A percentile compares a stretch with the other conserved stretches of the same genome.
phyloP scores from a whole-genome alignment of 805 yeast genomes.

The Candida schatavii region DNA sequence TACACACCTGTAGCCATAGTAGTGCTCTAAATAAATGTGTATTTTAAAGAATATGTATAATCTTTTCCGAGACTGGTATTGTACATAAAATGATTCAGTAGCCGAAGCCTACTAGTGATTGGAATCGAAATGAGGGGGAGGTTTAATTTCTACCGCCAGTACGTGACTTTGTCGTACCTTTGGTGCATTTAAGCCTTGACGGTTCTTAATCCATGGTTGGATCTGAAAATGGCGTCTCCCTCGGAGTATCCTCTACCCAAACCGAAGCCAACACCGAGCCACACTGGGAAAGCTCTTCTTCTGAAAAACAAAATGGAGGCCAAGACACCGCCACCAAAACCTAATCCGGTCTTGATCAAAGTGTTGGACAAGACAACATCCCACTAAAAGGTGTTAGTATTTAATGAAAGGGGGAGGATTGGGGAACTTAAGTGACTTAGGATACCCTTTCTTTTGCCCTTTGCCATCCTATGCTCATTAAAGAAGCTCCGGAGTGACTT shows the following conservation, averaged over 20 bases:
- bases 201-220: conserved; percentile 70
- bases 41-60: too few relatives aligned
- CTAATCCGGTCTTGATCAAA: conserved; percentile 91
- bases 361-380: conserved; percentile 94
- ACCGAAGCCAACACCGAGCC: conserved; percentile 97
- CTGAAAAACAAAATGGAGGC: conserved; percentile 86
- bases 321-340: conserved; percentile 94
- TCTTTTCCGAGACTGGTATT: neutral
- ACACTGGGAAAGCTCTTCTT: conserved; percentile 96
- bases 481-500: too few relatives aligned
- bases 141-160: too few relatives aligned
- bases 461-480: too few relatives aligned
- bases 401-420: too few relatives aligned
- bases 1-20: too few relatives aligned
- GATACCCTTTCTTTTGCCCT: too few relatives aligned
- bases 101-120: neutral
- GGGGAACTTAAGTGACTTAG: too few relatives aligned
- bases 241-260: conserved; percentile 97
- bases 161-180: neutral
- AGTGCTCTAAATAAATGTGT: neutral
- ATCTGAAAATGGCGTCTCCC: conserved; percentile 95
- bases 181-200: conserved; percentile 55
- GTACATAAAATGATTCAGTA: neutral
- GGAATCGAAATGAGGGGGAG: too few relatives aligned
- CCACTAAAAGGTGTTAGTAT: conserved; percentile 48